These are phyloP conservation scores for Geotrichum restrictum DNA, from an alignment of 1,139 yeast species.

Conservation along the genomic window DNA sequence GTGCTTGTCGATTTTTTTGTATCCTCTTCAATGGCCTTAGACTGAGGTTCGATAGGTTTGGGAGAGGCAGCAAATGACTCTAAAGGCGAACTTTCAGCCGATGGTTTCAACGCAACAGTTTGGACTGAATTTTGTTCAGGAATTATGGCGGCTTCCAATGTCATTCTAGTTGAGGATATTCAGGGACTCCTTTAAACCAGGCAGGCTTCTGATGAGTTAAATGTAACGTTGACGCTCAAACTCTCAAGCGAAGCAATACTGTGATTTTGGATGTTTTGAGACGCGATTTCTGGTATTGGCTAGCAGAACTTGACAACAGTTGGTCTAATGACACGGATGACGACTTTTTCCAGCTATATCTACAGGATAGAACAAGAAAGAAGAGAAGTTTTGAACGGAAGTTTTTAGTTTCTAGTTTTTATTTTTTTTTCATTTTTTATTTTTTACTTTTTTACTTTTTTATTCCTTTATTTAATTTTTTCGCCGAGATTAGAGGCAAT, in stretches of 20 bases:
- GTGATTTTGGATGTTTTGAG: no score
- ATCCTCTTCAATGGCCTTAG: background rate
- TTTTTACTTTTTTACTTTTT: background rate
- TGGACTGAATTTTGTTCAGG: background rate
- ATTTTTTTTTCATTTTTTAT: background rate
- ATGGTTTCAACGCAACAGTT: background rate
- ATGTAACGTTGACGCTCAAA: no score
- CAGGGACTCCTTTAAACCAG: background rate
- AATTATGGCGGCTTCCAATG: background rate
- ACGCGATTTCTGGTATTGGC: no score
- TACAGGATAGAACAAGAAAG: background rate
- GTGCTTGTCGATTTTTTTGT: background rate
- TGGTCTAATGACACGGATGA: background rate
- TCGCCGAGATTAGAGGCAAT: slow-evolving; percentile 4
- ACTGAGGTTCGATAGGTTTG: background rate
- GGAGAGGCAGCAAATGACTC: no score
- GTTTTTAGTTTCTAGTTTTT: background rate
- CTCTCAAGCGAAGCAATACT: no score
- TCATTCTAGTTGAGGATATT: background rate
- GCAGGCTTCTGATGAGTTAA: no score
- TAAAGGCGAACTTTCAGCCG: no score
- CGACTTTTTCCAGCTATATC: no score
- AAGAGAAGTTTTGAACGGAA: background rate
- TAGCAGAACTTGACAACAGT: background rate
- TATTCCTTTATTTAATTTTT: background rate